These are phyloP conservation scores for Boletus rubroflammeus DNA, from an alignment of 768 basidiomycete genomes.

Conservation along the genomic window DNA sequence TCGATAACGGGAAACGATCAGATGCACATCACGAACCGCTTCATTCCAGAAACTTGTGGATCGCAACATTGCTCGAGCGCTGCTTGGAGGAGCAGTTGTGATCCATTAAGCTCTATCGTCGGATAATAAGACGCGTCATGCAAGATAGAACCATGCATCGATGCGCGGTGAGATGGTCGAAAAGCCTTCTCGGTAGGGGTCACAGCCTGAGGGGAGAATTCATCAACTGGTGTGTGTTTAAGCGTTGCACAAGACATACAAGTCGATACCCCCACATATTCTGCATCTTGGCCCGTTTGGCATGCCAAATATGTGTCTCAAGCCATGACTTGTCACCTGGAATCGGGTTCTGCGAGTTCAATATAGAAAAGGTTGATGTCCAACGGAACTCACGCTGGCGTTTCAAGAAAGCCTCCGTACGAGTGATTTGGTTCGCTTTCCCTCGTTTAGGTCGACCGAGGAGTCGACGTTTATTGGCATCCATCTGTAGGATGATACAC, in stretches of 20 bases:
- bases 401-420: slow-evolving; percentile 59
- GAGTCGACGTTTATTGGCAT: slow-evolving; percentile 41
- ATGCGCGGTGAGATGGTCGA: slow-evolving; percentile 87
- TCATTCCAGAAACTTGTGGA: slow-evolving; percentile 60
- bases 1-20: background rate
- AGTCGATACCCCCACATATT: slow-evolving; percentile 90
- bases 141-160: slow-evolving; percentile 77
- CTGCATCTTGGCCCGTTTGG: slow-evolving; percentile 94
- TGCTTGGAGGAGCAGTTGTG: slow-evolving; percentile 48
- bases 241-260: slow-evolving; percentile 35
- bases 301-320: slow-evolving; percentile 96
- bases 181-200: slow-evolving; percentile 91
- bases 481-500: slow-evolving; percentile 48
- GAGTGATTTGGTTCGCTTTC: slow-evolving; percentile 51
- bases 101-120: slow-evolving; percentile 69
- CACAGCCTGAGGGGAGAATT: slow-evolving; percentile 49
- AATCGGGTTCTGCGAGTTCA: background rate
- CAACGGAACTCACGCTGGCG: slow-evolving; percentile 60
- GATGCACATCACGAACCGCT: slow-evolving; percentile 41
- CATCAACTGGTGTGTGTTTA: background rate
- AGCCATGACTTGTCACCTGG: slow-evolving; percentile 88
- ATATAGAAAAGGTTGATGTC: background rate
- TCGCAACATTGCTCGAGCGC: slow-evolving; percentile 60
- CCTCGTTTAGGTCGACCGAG: slow-evolving; percentile 58
- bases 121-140: slow-evolving; percentile 89